Percentiles rank a stretch among this genome's conserved stretches.
Conservation (phyloP, 23 red algal species). For the Cyanidium caldarium region DNA sequence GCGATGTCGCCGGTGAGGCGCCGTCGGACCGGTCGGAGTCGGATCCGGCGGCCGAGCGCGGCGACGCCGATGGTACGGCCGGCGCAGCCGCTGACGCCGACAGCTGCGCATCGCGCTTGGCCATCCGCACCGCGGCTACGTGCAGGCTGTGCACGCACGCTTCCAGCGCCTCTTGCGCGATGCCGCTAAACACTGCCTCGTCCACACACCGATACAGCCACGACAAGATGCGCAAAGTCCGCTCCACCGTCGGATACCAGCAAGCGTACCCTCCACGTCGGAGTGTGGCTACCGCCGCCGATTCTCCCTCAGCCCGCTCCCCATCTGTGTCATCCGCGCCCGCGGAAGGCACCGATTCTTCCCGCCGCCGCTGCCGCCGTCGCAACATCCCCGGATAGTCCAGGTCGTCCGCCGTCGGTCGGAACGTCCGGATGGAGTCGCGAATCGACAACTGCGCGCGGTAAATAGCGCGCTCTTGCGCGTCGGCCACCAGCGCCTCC, state of each 20-base stretch:
- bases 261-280: conserved; percentile 41
- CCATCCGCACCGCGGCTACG: conserved; percentile 29
- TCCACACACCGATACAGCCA: conserved; percentile 80
- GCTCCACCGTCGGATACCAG: conserved; percentile 82
- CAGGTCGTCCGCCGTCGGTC: conserved; percentile 34
- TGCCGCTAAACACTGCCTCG: conserved; percentile 58
- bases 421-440: conserved; percentile 49
- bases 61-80: background rate
- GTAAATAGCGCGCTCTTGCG: conserved; percentile 80
- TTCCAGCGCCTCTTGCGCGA: conserved; percentile 71
- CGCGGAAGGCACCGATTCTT: too few species aligned
- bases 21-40: background rate
- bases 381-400: conserved; percentile 31
- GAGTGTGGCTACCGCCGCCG: background rate
- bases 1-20: background rate
- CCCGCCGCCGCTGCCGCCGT: background rate
- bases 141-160: conserved; percentile 61
- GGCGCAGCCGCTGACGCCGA: background rate
- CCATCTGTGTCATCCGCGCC: too few species aligned
- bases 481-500: conserved; percentile 47
- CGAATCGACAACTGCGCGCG: conserved; percentile 64
- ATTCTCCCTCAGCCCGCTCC: too few species aligned
- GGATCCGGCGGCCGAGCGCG: background rate
- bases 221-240: conserved; percentile 56
- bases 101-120: conserved; percentile 11